These are phyloP conservation scores for Trichoderma sp. DNA, from an alignment of 2,329 filamentous ascomycete species.

Conservation along the genomic window DNA sequence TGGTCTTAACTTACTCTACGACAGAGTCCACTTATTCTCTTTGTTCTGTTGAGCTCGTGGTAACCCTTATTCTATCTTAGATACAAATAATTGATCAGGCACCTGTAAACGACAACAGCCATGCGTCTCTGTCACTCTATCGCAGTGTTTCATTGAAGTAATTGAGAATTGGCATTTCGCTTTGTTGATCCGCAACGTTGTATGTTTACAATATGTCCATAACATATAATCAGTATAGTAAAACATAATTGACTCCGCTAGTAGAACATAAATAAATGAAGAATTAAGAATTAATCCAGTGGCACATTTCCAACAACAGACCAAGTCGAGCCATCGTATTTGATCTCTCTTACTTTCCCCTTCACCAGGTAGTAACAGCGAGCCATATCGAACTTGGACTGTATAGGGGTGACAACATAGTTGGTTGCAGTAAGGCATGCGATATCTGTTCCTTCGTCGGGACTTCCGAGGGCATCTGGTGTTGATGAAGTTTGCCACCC, in stretches of 20 bases:
- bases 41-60: not conserved
- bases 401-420: not conserved
- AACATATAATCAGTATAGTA: not conserved
- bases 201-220: not conserved
- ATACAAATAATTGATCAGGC: not conserved
- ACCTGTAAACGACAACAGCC: too few species aligned
- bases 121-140: too few species aligned
- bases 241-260: not conserved
- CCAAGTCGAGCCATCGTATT: not conserved
- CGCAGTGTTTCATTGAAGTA: too few species aligned
- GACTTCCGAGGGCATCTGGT: not conserved
- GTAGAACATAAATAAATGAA: not conserved
- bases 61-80: too few species aligned
- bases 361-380: not conserved
- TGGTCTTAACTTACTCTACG: not conserved
- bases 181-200: not conserved
- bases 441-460: not conserved
- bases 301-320: slow-evolving; percentile 1
- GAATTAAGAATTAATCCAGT: not conserved
- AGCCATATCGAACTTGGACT: not conserved
- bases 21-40: not conserved
- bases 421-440: not conserved
- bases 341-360: not conserved
- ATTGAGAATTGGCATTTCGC: too few species aligned
- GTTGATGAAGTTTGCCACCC: not conserved